Conservation (phyloP, 208 protist genomes). For the Leishmania major region DNA sequence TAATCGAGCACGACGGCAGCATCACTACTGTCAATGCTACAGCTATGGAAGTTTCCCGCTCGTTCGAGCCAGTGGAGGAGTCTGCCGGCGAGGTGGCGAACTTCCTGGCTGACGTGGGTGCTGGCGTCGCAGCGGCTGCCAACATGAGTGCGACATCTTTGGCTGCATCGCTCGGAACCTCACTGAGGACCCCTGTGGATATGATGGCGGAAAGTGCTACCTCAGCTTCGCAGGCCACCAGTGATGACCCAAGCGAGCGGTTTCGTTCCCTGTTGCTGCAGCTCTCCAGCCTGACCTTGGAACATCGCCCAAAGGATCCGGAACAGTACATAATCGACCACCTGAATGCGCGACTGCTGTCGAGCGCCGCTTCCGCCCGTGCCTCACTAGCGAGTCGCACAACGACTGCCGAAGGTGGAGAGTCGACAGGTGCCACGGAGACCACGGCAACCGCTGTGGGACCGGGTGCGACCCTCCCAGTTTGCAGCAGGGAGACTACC, state of each 20-base stretch:
- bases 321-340: slow-evolving; percentile 62
- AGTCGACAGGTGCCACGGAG: neutral
- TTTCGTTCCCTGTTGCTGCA: slow-evolving; percentile 46
- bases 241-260: slow-evolving; percentile 14
- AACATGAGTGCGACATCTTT: neutral
- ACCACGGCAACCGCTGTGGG: neutral
- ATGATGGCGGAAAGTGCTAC: neutral
- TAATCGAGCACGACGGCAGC: slow-evolving; percentile 40
- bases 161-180: neutral
- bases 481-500: slow-evolving; percentile 2
- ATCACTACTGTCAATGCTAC: slow-evolving; percentile 19
- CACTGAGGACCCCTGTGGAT: neutral
- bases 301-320: slow-evolving; percentile 47
- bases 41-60: neutral
- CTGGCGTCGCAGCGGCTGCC: slow-evolving; percentile 8
- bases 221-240: neutral
- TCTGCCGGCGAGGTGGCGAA: slow-evolving; percentile 38
- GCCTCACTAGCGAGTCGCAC: neutral
- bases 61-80: slow-evolving; percentile 4
- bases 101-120: slow-evolving; percentile 34
- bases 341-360: slow-evolving; percentile 39
- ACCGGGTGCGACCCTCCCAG: neutral
- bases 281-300: slow-evolving; percentile 40
- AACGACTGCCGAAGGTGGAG: neutral
- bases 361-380: slow-evolving; percentile 16